These are phyloP conservation scores for Cymbidium sinense DNA, from an alignment of 106 monocot genomes.

Conservation along the genomic window DNA sequence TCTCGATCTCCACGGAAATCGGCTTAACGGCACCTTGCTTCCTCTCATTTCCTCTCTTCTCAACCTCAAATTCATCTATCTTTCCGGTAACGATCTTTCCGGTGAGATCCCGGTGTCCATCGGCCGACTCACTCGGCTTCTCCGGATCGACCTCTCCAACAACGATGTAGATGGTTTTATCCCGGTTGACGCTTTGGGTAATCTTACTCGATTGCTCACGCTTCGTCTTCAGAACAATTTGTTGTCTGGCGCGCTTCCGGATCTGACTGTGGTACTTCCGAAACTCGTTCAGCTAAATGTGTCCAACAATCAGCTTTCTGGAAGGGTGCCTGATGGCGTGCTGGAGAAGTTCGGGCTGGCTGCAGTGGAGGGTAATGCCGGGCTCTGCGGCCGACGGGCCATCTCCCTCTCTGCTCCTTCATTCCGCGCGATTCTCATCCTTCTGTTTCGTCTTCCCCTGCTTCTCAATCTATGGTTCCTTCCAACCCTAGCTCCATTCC, in stretches of 20 bases:
- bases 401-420: slow-evolving; percentile 28
- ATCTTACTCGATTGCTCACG: slow-evolving; percentile 46
- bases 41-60: slow-evolving; percentile 20
- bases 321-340: slow-evolving; percentile 36
- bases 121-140: slow-evolving; percentile 29
- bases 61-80: slow-evolving; percentile 57
- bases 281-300: slow-evolving; percentile 37
- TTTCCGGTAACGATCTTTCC: slow-evolving; percentile 51
- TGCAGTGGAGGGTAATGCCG: slow-evolving; percentile 40
- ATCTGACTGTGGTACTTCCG: slow-evolving; percentile 27
- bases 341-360: slow-evolving; percentile 32
- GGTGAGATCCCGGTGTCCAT: slow-evolving; percentile 33
- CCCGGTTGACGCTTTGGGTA: slow-evolving; percentile 22
- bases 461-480: slow-evolving; percentile 20
- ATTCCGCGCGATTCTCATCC: slow-evolving; percentile 10
- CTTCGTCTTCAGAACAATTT: slow-evolving; percentile 55
- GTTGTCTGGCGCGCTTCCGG: slow-evolving; percentile 46
- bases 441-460: slow-evolving; percentile 7
- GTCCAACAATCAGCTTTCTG: slow-evolving; percentile 55
- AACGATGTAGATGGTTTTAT: slow-evolving; percentile 48
- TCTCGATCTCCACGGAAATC: slow-evolving; percentile 52
- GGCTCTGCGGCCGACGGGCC: slow-evolving; percentile 34
- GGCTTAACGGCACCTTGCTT: slow-evolving; percentile 54
- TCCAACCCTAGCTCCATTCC: slow-evolving; percentile 35
- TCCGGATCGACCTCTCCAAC: slow-evolving; percentile 46